A percentile compares a stretch with the other conserved stretches of the same genome.
phyloP scores from a whole-genome alignment of 371 early-diverging fungal genomes.

The Entomophthora muscae region DNA sequence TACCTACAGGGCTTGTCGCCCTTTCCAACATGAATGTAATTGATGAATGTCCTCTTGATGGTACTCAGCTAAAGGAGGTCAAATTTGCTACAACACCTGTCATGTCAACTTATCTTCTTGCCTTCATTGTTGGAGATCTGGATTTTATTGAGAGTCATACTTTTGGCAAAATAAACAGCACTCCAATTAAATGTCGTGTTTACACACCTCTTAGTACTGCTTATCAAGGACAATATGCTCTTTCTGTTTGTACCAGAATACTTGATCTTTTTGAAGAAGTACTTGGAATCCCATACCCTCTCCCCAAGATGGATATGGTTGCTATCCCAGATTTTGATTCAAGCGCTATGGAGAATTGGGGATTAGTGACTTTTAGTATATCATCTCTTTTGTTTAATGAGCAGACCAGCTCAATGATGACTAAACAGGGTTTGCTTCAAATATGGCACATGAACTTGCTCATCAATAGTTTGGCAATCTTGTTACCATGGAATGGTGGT shows the following conservation, averaged over 20 bases:
- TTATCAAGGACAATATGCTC: constrained; percentile 57
- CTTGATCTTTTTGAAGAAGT: constrained; percentile 64
- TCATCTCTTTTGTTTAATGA: constrained; percentile 51
- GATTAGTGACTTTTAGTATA: constrained; percentile 80
- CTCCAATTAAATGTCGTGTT: constrained; percentile 47
- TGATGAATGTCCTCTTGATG: constrained; percentile 16
- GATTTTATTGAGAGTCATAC: constrained; percentile 66
- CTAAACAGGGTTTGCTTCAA: constrained; percentile 63
- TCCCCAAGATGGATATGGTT: constrained; percentile 79
- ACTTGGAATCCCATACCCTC: constrained; percentile 66
- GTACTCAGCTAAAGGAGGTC: constrained; percentile 21
- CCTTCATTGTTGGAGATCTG: constrained; percentile 78
- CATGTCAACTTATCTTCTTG: constrained; percentile 38
- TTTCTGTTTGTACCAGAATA: constrained; percentile 45
- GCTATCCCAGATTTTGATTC: constrained; percentile 80
- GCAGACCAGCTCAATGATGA: constrained; percentile 30
- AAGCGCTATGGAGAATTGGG: constrained; percentile 95
- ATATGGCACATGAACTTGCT: constrained; percentile 85
- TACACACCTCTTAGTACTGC: constrained; percentile 52
- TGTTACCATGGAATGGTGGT: constrained; percentile 83
- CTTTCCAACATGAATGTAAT: constrained; percentile 73
- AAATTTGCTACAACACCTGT: constrained; percentile 63
- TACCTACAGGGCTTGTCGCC: constrained; percentile 40
- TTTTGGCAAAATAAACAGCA: constrained; percentile 34
- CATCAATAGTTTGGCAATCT: constrained; percentile 97